Percentiles rank a stretch among this genome's conserved stretches.
phyloP scores from a whole-genome alignment of 2,329 filamentous ascomycete species.

The Botrytis cinerea region DNA sequence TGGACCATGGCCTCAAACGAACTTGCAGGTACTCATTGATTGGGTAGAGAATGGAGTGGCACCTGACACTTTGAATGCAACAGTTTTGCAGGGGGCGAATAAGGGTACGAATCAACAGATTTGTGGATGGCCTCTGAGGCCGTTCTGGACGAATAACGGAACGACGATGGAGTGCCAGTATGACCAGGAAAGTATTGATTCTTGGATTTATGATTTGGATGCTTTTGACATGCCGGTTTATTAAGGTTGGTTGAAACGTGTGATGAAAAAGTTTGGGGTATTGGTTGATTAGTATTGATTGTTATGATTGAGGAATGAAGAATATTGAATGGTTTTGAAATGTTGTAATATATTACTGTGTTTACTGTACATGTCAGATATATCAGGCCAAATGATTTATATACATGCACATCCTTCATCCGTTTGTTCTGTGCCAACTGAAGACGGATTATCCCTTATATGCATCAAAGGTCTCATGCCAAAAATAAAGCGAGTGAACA shows the following conservation, averaged over 20 bases:
- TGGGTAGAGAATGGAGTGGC: slow-evolving; percentile 60
- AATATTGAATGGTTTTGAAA: background rate
- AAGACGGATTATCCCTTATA: background rate
- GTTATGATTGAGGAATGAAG: background rate
- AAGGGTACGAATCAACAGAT: slow-evolving; percentile 43
- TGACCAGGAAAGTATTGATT: slow-evolving; percentile 37
- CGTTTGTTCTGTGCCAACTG: background rate
- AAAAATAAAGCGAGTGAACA: background rate
- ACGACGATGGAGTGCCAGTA: slow-evolving; percentile 38
- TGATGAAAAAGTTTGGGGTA: background rate
- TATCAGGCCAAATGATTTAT: background rate
- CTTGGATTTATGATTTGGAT: slow-evolving; percentile 39
- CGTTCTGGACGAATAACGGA: slow-evolving; percentile 38
- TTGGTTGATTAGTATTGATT: background rate
- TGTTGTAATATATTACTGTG: background rate
- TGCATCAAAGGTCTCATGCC: background rate
- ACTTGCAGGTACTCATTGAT: slow-evolving; percentile 72
- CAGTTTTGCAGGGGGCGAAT: slow-evolving; percentile 40
- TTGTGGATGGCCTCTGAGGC: slow-evolving; percentile 46
- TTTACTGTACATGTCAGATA: background rate
- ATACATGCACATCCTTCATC: background rate
- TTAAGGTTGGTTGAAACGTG: background rate
- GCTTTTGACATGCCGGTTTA: slow-evolving; percentile 31
- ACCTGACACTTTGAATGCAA: slow-evolving; percentile 45
- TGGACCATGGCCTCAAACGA: slow-evolving; percentile 49